phyloP scores from a whole-genome alignment of 202 grass and related monocot genomes.

The Zizania palustris region DNA sequence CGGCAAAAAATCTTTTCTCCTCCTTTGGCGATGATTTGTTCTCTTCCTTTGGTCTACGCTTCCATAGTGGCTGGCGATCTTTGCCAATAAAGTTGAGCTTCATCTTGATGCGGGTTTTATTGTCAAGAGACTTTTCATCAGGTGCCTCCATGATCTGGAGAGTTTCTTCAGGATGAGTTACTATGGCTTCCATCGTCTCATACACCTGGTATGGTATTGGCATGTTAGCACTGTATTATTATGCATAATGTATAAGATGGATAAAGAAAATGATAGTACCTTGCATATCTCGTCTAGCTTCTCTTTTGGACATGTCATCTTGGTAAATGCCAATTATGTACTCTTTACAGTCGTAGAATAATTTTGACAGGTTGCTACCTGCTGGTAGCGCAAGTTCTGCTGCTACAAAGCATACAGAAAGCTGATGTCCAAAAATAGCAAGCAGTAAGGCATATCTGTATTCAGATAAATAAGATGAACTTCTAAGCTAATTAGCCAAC shows the following conservation, averaged over 20 bases:
- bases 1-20: conserved; percentile 48
- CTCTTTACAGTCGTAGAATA: conserved; percentile 86
- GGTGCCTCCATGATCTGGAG: conserved; percentile 69
- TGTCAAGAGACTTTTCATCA: conserved; percentile 59
- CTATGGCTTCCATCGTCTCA: conserved; percentile 86
- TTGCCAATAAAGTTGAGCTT: conserved; percentile 78
- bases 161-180: conserved; percentile 76
- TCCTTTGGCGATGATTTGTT: neutral
- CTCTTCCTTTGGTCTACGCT: conserved; percentile 55
- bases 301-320: conserved; percentile 67
- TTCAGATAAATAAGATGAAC: conserved; percentile 35
- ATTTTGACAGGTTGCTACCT: conserved; percentile 66
- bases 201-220: conserved; percentile 61
- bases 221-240: conserved; percentile 1
- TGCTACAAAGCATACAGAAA: conserved; percentile 75
- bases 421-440: conserved; percentile 62
- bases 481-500: conserved; percentile 10
- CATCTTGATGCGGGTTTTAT: conserved; percentile 66
- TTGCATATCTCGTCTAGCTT: conserved; percentile 87
- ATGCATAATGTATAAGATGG: neutral
- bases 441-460: conserved; percentile 19
- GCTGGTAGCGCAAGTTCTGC: conserved; percentile 60
- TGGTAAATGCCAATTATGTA: conserved; percentile 59
- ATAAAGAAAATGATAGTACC: conserved; percentile 55
- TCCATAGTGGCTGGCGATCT: conserved; percentile 78